phyloP scores from a whole-genome alignment of 768 basidiomycete genomes.

The Mycena vulgaris region DNA sequence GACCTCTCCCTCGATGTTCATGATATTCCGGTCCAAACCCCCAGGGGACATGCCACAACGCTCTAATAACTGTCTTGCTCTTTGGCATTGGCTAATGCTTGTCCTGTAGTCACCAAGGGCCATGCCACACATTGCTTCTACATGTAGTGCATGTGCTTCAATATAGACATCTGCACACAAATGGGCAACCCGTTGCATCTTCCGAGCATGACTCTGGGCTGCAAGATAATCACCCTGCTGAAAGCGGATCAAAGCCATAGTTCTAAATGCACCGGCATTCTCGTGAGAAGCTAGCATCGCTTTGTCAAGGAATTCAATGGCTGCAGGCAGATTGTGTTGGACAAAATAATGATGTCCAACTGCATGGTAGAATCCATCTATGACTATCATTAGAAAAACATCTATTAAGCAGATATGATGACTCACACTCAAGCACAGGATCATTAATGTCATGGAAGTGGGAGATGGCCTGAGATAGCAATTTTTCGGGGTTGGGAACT shows the following conservation, averaged over 20 bases:
- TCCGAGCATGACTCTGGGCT: neutral
- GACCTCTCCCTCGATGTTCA: neutral
- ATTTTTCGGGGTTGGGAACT: neutral
- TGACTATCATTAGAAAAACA: too few species aligned
- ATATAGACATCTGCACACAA: neutral
- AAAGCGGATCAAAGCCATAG: neutral
- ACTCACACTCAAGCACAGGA: neutral
- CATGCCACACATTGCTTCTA: neutral
- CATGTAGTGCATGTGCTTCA: neutral
- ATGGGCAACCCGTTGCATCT: neutral
- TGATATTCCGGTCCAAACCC: neutral
- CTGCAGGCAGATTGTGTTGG: neutral
- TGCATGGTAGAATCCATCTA: too few species aligned
- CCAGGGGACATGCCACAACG: neutral
- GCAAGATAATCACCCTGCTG: neutral
- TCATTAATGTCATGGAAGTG: neutral
- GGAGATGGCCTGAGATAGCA: neutral
- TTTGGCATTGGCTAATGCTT: neutral
- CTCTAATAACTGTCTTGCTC: neutral
- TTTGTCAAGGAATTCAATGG: neutral
- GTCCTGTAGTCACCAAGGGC: neutral
- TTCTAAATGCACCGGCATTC: neutral
- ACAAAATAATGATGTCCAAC: neutral
- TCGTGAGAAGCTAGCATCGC: neutral
- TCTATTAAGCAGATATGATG: too few species aligned